These are phyloP conservation scores for Pezicula radicicola DNA, from an alignment of 2,329 filamentous ascomycete genomes.

Conservation along the genomic window DNA sequence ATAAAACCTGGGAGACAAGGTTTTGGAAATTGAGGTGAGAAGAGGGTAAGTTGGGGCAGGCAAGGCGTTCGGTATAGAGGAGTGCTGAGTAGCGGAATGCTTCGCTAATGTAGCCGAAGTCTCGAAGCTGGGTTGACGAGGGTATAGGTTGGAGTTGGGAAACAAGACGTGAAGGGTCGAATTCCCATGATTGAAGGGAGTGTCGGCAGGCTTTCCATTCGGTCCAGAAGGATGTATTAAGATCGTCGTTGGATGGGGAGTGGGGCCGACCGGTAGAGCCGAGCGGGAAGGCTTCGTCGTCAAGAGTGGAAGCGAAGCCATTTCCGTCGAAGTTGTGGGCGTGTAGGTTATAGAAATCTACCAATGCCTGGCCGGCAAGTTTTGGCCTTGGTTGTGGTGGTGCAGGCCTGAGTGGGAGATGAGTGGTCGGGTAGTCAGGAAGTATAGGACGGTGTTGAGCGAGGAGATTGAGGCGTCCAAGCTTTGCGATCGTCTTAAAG, in stretches of 20 bases:
- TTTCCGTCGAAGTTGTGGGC: constrained; percentile 64
- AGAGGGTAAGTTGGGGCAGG: constrained; percentile 70
- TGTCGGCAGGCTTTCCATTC: constrained; percentile 82
- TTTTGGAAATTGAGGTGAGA: constrained; percentile 77
- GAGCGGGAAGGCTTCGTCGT: constrained; percentile 49
- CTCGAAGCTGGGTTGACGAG: constrained; percentile 62
- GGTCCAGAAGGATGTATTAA: constrained; percentile 69
- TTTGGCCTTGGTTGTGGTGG: constrained; percentile 29
- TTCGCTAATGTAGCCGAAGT: constrained; percentile 80
- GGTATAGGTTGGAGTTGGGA: constrained; percentile 46
- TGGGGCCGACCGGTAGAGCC: constrained; percentile 29
- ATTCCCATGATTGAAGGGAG: constrained; percentile 78
- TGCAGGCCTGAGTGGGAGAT: constrained; percentile 23
- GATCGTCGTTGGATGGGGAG: constrained; percentile 51
- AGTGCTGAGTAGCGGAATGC: constrained; percentile 87
- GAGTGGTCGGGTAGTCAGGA: constrained; percentile 36
- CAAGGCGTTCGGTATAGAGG: constrained; percentile 85
- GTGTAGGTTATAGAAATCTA: constrained; percentile 50
- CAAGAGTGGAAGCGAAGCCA: constrained; percentile 55
- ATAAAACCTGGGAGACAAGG: constrained; percentile 77
- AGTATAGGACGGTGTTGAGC: constrained; percentile 64
- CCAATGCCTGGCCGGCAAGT: constrained; percentile 36
- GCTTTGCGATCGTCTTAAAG: constrained; percentile 80
- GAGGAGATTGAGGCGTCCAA: constrained; percentile 81
- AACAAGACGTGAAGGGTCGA: constrained; percentile 53